These are phyloP conservation scores for Penstemon davidsonii DNA, from an alignment of 257 asterid species.

Conservation along the genomic window DNA sequence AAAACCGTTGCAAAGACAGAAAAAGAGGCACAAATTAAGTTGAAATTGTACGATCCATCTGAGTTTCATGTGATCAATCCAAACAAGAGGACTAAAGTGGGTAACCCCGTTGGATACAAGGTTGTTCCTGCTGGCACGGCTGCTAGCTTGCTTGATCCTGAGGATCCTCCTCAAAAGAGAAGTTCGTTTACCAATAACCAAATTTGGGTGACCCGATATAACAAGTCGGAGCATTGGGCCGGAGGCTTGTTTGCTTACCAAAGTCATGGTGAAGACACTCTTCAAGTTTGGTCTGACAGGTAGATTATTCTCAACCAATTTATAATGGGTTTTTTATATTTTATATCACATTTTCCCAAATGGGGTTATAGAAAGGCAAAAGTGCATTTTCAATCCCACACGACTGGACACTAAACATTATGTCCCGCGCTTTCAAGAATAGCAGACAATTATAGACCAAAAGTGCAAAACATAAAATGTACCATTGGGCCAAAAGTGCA, in stretches of 20 bases:
- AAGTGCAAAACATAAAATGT: too few relatives aligned
- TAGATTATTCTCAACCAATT: slow-evolving; percentile 15
- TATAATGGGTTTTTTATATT: too few relatives aligned
- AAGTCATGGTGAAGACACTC: slow-evolving; percentile 91
- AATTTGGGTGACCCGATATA: slow-evolving; percentile 90
- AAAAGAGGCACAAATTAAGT: slow-evolving; percentile 82
- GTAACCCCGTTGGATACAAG: slow-evolving; percentile 87
- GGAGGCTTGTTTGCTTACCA: slow-evolving; percentile 89
- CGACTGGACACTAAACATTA: too few relatives aligned
- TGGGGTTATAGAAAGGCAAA: too few relatives aligned
- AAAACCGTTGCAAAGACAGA: slow-evolving; percentile 74
- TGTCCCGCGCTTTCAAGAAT: too few relatives aligned
- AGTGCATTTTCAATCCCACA: too few relatives aligned
- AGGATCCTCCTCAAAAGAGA: slow-evolving; percentile 83
- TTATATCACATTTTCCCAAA: too few relatives aligned
- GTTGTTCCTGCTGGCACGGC: slow-evolving; percentile 87
- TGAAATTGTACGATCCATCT: slow-evolving; percentile 69
- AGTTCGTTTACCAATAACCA: slow-evolving; percentile 82
- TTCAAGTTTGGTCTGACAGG: slow-evolving; percentile 93
- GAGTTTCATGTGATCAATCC: slow-evolving; percentile 88
- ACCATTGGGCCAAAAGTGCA: neutral
- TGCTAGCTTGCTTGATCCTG: slow-evolving; percentile 81
- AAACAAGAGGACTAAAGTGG: slow-evolving; percentile 59
- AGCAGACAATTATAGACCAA: neutral
- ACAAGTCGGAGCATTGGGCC: slow-evolving; percentile 78